These are phyloP conservation scores for Brasenia schreberi DNA, from an alignment of 164 flowering plant genomes.

Conservation along the genomic window DNA sequence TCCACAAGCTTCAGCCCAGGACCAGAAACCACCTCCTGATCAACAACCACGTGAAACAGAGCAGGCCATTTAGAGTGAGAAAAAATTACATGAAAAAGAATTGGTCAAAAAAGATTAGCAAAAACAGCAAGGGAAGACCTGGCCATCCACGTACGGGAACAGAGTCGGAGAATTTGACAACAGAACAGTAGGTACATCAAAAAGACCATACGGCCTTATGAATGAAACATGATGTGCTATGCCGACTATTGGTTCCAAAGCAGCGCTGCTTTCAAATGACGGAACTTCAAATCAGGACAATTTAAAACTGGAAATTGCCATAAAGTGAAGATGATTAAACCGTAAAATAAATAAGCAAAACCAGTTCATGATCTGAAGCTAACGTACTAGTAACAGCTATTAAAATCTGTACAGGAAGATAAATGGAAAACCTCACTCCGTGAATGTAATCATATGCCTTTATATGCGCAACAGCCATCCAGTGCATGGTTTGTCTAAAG, in stretches of 20 bases:
- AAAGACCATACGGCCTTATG: conserved; percentile 89
- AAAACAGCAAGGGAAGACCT: conserved; percentile 31
- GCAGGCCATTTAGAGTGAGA: not conserved
- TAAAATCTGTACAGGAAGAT: not conserved
- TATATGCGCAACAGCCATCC: conserved; percentile 81
- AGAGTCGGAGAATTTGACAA: conserved; percentile 67
- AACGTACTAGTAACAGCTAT: not conserved
- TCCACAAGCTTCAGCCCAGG: conserved; percentile 78
- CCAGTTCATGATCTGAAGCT: not conserved
- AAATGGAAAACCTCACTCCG: conserved; percentile 32
- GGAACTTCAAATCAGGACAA: not conserved
- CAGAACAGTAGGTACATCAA: conserved; percentile 73
- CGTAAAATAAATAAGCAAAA: not conserved
- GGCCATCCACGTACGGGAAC: conserved; percentile 85
- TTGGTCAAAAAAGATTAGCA: not conserved
- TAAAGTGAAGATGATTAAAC: not conserved
- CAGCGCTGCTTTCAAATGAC: conserved; percentile 20
- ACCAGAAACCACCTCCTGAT: conserved; percentile 73
- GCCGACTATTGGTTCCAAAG: conserved; percentile 47
- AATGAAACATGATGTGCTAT: conserved; percentile 92
- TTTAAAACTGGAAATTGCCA: not conserved
- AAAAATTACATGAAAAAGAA: not conserved
- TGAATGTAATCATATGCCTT: conserved; percentile 90
- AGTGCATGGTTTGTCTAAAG: conserved; percentile 76
- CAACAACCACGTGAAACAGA: conserved; percentile 1